Percentiles rank a stretch among this genome's conserved stretches.
Conservation (phyloP, 208 protist species). For the Acanthamoeba sp. region DNA sequence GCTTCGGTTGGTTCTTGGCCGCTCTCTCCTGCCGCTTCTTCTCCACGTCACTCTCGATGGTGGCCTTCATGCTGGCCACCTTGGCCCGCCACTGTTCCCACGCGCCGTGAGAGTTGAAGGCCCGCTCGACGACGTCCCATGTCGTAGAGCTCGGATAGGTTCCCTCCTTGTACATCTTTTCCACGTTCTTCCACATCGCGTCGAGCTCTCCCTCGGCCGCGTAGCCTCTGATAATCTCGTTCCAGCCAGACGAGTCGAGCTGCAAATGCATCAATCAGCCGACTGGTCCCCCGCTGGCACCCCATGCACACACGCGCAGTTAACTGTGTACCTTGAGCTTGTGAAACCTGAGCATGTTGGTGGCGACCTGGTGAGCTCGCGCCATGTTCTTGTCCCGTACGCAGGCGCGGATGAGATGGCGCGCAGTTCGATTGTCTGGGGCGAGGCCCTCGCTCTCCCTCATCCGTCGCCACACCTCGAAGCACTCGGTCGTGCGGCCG, state of each 20-base stretch:
- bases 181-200: slow-evolving; percentile 1
- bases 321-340: neutral
- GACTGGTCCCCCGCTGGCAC: neutral
- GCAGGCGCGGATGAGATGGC: neutral
- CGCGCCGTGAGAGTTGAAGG: neutral
- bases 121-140: slow-evolving; percentile 31
- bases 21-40: neutral
- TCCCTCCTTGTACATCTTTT: slow-evolving; percentile 9
- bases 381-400: slow-evolving; percentile 11
- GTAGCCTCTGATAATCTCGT: slow-evolving; percentile 25
- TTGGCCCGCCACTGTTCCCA: neutral
- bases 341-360: slow-evolving; percentile 34
- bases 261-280: neutral
- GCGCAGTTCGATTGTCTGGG: neutral
- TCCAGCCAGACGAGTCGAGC: neutral
- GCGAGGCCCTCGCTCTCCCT: neutral
- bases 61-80: neutral
- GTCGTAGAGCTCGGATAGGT: neutral
- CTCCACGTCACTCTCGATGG: neutral
- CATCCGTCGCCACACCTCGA: slow-evolving; percentile 20
- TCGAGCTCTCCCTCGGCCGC: slow-evolving; percentile 9
- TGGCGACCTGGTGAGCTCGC: slow-evolving; percentile 21
- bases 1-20: no score
- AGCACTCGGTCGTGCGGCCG: neutral
- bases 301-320: neutral